phyloP scores from a whole-genome alignment of 345 rosid genomes.

The Sonneratia caseolaris region DNA sequence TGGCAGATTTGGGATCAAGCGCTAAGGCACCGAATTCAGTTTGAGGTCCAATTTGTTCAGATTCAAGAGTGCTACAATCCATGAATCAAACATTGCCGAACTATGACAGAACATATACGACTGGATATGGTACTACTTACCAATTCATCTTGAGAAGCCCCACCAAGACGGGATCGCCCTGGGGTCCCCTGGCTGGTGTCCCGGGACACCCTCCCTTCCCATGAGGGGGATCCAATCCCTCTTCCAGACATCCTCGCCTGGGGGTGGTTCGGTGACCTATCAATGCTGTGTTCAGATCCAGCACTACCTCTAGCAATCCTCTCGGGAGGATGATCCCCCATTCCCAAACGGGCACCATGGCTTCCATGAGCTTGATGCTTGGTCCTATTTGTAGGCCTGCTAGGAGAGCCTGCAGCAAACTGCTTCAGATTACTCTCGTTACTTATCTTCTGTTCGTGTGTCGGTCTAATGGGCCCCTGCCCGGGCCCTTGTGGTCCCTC shows the following conservation, averaged over 20 bases:
- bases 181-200: constrained; percentile 57
- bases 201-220: constrained; percentile 48
- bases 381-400: constrained; percentile 23
- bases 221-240: constrained; percentile 33
- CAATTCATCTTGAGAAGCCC: constrained; percentile 38
- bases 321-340: constrained; percentile 19
- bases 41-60: not conserved
- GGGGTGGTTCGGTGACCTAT: constrained; percentile 60
- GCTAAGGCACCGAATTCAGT: too few relatives aligned
- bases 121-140: constrained; percentile 26
- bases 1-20: too few relatives aligned
- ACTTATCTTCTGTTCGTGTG: constrained; percentile 29
- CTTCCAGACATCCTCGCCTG: constrained; percentile 38
- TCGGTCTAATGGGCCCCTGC: constrained; percentile 21
- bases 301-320: constrained; percentile 27
- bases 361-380: constrained; percentile 40
- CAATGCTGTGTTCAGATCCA: constrained; percentile 57
- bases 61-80: not conserved
- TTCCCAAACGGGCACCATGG: constrained; percentile 28
- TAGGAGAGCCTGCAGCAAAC: constrained; percentile 20
- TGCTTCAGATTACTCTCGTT: constrained; percentile 20
- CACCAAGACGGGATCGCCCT: constrained; percentile 30
- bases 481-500: constrained; percentile 28
- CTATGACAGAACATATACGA: too few relatives aligned
- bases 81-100: not conserved